These are phyloP conservation scores for Aspergillus tamarii DNA, from an alignment of 2,329 filamentous ascomycete genomes.

Conservation along the genomic window DNA sequence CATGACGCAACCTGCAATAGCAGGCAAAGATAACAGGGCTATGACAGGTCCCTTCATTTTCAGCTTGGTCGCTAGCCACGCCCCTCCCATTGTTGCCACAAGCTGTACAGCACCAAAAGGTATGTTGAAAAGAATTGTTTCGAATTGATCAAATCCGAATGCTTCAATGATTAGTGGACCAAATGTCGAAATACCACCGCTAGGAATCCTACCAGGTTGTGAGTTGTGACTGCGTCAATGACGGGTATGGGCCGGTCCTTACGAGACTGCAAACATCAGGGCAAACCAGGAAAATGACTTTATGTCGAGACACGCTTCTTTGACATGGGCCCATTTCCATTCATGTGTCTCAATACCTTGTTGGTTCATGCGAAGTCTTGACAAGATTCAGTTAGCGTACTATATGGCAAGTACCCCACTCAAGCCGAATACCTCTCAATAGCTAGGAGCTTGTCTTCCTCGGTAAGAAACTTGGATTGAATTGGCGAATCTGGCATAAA, in stretches of 20 bases:
- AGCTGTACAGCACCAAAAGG: conserved; percentile 65
- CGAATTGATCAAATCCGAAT: conserved; percentile 60
- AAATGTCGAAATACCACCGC: conserved; percentile 62
- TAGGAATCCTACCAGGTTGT: conserved; percentile 49
- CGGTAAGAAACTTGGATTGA: conserved; percentile 59
- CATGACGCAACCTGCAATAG: conserved; percentile 60
- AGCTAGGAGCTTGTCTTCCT: conserved; percentile 61
- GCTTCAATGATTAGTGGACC: conserved; percentile 61
- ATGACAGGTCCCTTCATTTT: conserved; percentile 61
- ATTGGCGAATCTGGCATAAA: conserved; percentile 68
- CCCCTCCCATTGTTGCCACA: conserved; percentile 61
- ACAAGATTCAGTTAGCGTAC: neutral
- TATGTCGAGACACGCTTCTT: conserved; percentile 58
- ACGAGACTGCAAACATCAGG: conserved; percentile 59
- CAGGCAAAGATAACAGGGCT: conserved; percentile 57
- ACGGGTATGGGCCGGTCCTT: conserved; percentile 19
- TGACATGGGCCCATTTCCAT: conserved; percentile 58
- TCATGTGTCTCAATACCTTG: conserved; percentile 44
- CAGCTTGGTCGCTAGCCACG: conserved; percentile 57
- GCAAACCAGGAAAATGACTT: conserved; percentile 65
- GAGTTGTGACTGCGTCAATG: neutral
- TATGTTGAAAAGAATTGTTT: conserved; percentile 64
- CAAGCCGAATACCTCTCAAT: conserved; percentile 52
- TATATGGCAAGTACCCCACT: neutral
- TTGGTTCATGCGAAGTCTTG: conserved; percentile 54